These are phyloP conservation scores for Beauveria sp. DNA, from an alignment of 2,329 filamentous ascomycete genomes.

Conservation along the genomic window DNA sequence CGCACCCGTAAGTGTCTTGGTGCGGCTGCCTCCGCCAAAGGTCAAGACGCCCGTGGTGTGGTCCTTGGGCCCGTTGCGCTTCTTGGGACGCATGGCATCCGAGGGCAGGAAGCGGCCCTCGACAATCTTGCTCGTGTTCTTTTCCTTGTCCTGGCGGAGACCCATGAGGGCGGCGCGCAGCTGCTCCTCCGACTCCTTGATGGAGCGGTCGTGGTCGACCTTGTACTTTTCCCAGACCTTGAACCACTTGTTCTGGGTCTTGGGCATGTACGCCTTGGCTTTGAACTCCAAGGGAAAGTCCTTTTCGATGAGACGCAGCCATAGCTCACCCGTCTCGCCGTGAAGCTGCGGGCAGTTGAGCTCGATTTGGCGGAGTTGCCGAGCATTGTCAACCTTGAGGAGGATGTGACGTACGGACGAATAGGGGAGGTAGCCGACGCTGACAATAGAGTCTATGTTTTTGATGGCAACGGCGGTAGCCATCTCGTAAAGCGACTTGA, in stretches of 20 bases:
- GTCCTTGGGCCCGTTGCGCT: constrained; percentile 22
- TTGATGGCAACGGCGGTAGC: constrained; percentile 44
- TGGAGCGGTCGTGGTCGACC: constrained; percentile 47
- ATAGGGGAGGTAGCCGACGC: constrained; percentile 67
- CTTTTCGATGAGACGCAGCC: constrained; percentile 69
- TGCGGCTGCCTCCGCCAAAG: constrained; percentile 42
- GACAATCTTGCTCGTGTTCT: constrained; percentile 51
- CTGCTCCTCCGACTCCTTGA: constrained; percentile 51
- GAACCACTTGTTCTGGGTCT: constrained; percentile 64
- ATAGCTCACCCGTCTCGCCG: constrained; percentile 62
- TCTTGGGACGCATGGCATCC: constrained; percentile 20
- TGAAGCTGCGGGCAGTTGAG: constrained; percentile 67
- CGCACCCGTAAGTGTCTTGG: constrained; percentile 42
- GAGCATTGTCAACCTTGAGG: constrained; percentile 59
- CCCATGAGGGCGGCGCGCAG: constrained; percentile 50
- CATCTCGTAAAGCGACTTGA: constrained; percentile 44
- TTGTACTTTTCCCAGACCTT: constrained; percentile 67
- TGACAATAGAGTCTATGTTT: constrained; percentile 50
- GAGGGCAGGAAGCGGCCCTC: constrained; percentile 40
- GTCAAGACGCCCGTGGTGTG: constrained; percentile 26
- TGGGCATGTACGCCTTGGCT: constrained; percentile 55
- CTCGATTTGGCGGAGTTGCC: constrained; percentile 70
- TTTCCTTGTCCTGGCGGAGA: constrained; percentile 49
- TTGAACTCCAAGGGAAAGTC: constrained; percentile 63
- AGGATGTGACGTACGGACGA: constrained; percentile 57